Conservation (phyloP, 2,329 filamentous ascomycete genomes). For the Tolypocladium paradoxum region DNA sequence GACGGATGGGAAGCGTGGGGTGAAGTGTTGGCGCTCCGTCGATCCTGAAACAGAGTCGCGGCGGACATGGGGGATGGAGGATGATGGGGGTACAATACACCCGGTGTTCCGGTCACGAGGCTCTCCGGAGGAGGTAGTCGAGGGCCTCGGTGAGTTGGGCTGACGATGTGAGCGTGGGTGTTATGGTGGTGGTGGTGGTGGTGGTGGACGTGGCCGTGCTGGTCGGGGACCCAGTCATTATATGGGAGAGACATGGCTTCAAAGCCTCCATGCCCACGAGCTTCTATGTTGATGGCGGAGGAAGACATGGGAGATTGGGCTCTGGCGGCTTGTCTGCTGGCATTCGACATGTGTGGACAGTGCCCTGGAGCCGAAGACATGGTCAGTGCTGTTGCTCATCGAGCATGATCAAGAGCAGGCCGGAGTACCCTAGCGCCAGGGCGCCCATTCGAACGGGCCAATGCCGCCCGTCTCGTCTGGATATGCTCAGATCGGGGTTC, state of each 20-base stretch:
- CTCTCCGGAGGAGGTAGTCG: slow-evolving; percentile 15
- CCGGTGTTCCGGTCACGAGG: slow-evolving; percentile 11
- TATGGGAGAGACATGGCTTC: slow-evolving; percentile 15
- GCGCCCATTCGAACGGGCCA: slow-evolving; percentile 7
- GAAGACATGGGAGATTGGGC: slow-evolving; percentile 10
- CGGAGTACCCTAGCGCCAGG: slow-evolving; percentile 7
- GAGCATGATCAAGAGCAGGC: neutral
- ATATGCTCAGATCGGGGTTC: slow-evolving; percentile 2
- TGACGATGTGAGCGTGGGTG: slow-evolving; percentile 14
- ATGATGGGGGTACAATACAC: slow-evolving; percentile 3
- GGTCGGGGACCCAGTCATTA: slow-evolving; percentile 11
- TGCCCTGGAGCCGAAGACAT: slow-evolving; percentile 6
- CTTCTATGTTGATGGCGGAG: slow-evolving; percentile 9
- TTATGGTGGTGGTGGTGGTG: slow-evolving; percentile 3
- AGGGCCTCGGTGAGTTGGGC: slow-evolving; percentile 14
- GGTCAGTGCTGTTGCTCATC: slow-evolving; percentile 4
- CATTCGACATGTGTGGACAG: slow-evolving; percentile 5
- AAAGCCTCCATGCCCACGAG: slow-evolving; percentile 5
- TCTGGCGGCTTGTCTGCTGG: slow-evolving; percentile 3
- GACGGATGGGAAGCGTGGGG: neutral
- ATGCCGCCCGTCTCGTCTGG: slow-evolving; percentile 1
- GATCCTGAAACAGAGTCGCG: neutral
- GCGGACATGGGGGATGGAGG: slow-evolving; percentile 5
- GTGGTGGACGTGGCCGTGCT: slow-evolving; percentile 8
- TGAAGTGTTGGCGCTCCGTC: neutral